These are phyloP conservation scores for Pseudogymnoascus destructans DNA, from an alignment of 2,329 filamentous ascomycete species.

Conservation along the genomic window DNA sequence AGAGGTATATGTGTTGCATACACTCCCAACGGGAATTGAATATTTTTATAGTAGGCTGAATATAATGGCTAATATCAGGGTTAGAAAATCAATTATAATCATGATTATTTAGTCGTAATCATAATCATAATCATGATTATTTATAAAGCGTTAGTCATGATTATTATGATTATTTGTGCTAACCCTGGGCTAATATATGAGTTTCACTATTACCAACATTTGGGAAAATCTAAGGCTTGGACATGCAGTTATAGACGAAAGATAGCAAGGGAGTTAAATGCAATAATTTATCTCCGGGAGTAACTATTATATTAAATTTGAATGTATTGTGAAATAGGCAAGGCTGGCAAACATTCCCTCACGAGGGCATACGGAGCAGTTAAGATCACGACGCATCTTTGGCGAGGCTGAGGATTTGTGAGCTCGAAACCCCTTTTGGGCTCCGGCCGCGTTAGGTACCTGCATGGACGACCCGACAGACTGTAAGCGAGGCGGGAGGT, in stretches of 20 bases:
- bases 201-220: not conserved
- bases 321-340: not conserved
- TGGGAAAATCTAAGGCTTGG: not conserved
- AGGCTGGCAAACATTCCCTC: not conserved
- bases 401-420: not conserved
- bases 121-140: no score
- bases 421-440: conserved; percentile 5
- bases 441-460: conserved; percentile 2
- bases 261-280: not conserved
- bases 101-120: no score
- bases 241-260: not conserved
- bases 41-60: not conserved
- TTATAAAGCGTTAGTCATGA: no score
- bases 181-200: not conserved
- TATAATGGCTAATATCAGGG: conserved; percentile 3
- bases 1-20: not conserved
- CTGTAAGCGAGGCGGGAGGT: conserved; percentile 5
- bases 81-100: no score
- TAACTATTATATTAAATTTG: not conserved
- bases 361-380: not conserved
- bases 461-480: conserved; percentile 5
- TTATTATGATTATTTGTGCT: no score
- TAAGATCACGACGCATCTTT: not conserved
- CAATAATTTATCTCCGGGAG: no score
- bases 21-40: not conserved